phyloP scores from a whole-genome alignment of 2,329 filamentous ascomycete genomes.

The Exophiala sideris region DNA sequence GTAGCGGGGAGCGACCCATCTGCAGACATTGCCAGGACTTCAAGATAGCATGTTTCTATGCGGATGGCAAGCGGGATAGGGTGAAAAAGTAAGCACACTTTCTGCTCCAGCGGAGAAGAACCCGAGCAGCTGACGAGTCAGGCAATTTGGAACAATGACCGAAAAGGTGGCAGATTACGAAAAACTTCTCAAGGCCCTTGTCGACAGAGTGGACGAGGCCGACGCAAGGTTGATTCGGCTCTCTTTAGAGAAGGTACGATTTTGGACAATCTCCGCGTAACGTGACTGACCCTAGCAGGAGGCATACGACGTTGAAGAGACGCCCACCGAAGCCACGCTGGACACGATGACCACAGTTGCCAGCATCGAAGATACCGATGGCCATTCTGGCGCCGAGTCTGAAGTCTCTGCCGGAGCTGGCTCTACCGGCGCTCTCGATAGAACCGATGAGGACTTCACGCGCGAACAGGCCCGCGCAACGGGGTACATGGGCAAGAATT shows the following conservation, averaged over 20 bases:
- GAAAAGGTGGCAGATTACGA: constrained; percentile 41
- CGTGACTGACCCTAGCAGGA: constrained; percentile 12
- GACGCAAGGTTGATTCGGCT: constrained; percentile 36
- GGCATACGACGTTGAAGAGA: constrained; percentile 22
- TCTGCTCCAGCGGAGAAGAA: constrained; percentile 1
- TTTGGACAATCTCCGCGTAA: neutral
- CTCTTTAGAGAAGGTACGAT: constrained; percentile 38
- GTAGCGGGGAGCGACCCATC: constrained; percentile 40
- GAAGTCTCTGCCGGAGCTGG: constrained; percentile 31
- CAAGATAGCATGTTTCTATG: constrained; percentile 38
- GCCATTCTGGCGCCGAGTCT: constrained; percentile 25
- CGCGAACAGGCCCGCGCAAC: constrained; percentile 37
- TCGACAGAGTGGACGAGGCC: constrained; percentile 33
- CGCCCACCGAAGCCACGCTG: constrained; percentile 7
- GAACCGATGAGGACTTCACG: constrained; percentile 45
- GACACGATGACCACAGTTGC: constrained; percentile 7
- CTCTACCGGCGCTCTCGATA: constrained; percentile 44
- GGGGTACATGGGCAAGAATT: constrained; percentile 46
- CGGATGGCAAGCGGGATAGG: constrained; percentile 43
- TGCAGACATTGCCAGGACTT: constrained; percentile 42
- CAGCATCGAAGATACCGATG: constrained; percentile 25
- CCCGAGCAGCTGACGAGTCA: constrained; percentile 24
- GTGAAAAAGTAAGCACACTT: constrained; percentile 38
- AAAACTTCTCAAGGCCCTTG: constrained; percentile 37
- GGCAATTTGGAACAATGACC: constrained; percentile 39